These are phyloP conservation scores for Musa acuminata DNA, from an alignment of 176 grass and related monocot genomes.

Conservation along the genomic window DNA sequence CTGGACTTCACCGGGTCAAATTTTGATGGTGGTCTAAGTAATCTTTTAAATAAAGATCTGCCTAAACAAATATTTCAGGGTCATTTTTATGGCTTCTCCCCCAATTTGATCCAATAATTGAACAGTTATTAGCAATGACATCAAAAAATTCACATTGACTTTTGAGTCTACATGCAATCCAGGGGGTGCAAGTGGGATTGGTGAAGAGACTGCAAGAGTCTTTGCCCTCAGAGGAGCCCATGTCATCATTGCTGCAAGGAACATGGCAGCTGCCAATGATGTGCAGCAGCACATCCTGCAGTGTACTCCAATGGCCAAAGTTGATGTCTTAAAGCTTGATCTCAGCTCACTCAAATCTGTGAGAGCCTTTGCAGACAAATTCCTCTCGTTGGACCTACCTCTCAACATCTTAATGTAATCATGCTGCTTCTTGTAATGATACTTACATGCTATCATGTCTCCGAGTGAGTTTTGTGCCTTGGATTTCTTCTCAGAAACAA, in stretches of 20 bases:
- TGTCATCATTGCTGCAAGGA: slow-evolving; percentile 80
- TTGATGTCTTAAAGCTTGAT: slow-evolving; percentile 75
- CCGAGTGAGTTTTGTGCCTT: not conserved
- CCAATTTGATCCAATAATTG: too few relatives aligned
- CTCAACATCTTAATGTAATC: slow-evolving; percentile 87
- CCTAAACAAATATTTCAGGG: too few relatives aligned
- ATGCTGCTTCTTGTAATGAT: not conserved
- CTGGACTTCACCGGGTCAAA: too few relatives aligned
- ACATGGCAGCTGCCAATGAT: slow-evolving; percentile 66
- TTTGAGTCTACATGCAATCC: not conserved
- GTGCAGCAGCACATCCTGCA: slow-evolving; percentile 46
- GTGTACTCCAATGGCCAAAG: slow-evolving; percentile 29
- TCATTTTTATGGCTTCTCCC: too few relatives aligned
- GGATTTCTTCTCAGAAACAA: slow-evolving; percentile 61
- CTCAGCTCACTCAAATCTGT: slow-evolving; percentile 84
- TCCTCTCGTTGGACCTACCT: slow-evolving; percentile 66
- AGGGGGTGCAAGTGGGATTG: slow-evolving; percentile 88
- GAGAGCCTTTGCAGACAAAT: slow-evolving; percentile 49
- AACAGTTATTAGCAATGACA: too few relatives aligned
- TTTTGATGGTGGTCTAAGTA: too few relatives aligned
- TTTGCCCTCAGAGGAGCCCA: slow-evolving; percentile 73
- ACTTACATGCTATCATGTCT: not conserved
- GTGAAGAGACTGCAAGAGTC: slow-evolving; percentile 72
- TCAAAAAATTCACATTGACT: too few relatives aligned
- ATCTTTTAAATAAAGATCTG: too few relatives aligned